Conservation (phyloP, 164 flowering plant genomes). For the Vitis rotundifolia region DNA sequence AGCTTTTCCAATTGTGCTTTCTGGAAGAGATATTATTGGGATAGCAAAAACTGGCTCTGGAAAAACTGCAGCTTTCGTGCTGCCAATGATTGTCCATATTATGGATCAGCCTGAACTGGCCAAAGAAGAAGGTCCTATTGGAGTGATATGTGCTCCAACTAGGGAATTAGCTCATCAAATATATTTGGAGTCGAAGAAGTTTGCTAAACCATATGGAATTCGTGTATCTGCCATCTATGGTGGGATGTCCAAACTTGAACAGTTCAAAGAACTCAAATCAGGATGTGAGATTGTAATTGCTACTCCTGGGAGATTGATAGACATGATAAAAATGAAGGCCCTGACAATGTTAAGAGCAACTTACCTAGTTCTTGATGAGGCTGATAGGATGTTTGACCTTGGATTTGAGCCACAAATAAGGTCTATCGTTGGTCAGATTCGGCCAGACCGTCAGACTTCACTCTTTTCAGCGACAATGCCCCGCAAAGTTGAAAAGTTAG, state of each 20-base stretch:
- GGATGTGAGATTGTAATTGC: conserved; percentile 97
- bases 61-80: conserved; percentile 95
- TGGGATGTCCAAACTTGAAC: conserved; percentile 99
- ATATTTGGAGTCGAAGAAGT: conserved; percentile 84
- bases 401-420: conserved; percentile 98
- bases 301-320: conserved; percentile 97
- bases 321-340: conserved; percentile 96
- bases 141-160: conserved; percentile 96
- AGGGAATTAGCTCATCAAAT: conserved; percentile 97
- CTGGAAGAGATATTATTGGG: conserved; percentile 93
- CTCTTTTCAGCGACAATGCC: conserved; percentile 99
- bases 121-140: conserved; percentile 97
- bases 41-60: conserved; percentile 99
- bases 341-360: conserved; percentile 85
- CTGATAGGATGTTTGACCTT: conserved; percentile 98
- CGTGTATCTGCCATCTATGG: conserved; percentile 96
- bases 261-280: conserved; percentile 94
- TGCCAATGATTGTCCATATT: conserved; percentile 93
- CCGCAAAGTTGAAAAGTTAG: conserved; percentile 81
- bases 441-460: conserved; percentile 94
- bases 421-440: conserved; percentile 93
- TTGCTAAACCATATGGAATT: conserved; percentile 78
- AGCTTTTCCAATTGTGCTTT: conserved; percentile 84
- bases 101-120: conserved; percentile 97
- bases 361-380: conserved; percentile 94